Evolutionary conservation across 306 rosid genomes (phyloP), one percentile per base, ranked within the genome.

Genomic region (Prunus kanzakura): DNA sequence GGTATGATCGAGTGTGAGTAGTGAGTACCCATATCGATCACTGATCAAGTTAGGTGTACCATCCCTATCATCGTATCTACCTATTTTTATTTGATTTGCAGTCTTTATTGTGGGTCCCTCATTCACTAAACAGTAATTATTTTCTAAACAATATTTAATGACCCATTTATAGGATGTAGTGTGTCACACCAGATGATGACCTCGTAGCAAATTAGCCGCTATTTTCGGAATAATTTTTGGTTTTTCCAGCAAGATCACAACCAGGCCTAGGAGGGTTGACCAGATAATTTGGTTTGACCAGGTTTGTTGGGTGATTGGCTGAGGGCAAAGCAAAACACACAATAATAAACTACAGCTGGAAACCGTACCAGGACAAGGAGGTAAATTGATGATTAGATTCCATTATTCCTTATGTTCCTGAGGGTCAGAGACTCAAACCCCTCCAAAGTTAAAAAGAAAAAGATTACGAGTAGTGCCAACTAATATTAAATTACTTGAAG

Each of bases 341-440:
- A 56, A 52, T 52, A 12, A 61, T 56, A 43, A 45, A 43, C 57
- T 71, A 87, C 96, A 94, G 98, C 98, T 94, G 98, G 98, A 88
- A 81, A 74, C 82, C 84, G 93, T 84, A 87, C 86, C 86, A 88
- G 91, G 96, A 90, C 94, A 91, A 90, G 82, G 84, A 84, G 85
- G 97, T 92, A 88, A 94, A 92, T 92, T 82, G 87, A 86, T 90
- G 68, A 90, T 92, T 90, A 94, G 98, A 94, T 94, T 94, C 98
- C 96, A 81, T 89, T 94, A 92, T 94, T 94, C 98, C 89, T 81
- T 87, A 65, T 89, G 90, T 86, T 87, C 86, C 90, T 85, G 25
- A 35, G 14, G 49, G 23, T 32, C 69, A 18, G 66, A 72, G 84
- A 74, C 71, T 71, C 87, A 49, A 73, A 65, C 62, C 83, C 63